phyloP scores from a whole-genome alignment of 306 rosid genomes.

The Quercus bicolor region DNA sequence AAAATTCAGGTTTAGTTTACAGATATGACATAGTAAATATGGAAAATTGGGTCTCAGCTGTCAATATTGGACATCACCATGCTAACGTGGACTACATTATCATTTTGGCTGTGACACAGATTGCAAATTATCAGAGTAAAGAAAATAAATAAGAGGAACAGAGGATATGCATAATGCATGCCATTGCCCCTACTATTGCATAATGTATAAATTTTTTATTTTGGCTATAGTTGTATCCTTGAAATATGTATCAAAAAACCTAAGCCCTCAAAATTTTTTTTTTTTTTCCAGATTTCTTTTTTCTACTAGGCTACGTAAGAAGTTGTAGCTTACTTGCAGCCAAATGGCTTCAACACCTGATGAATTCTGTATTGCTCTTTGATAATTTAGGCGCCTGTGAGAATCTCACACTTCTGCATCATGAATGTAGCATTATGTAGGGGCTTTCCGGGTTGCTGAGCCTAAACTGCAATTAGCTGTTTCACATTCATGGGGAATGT shows the following conservation, averaged over 20 bases:
- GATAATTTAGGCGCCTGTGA: no score
- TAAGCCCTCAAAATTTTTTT: no score
- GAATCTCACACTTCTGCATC: background rate
- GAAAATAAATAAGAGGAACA: background rate
- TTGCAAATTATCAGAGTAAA: background rate
- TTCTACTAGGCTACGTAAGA: background rate
- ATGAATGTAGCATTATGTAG: background rate
- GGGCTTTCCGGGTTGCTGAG: background rate
- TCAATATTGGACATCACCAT: background rate
- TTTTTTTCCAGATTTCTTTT: background rate
- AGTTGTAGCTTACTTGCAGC: background rate
- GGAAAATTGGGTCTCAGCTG: background rate
- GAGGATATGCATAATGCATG: no score
- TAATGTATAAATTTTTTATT: background rate
- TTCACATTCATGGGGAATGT: slow-evolving; percentile 47
- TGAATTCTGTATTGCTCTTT: no score
- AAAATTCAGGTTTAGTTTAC: background rate
- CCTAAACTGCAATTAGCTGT: slow-evolving; percentile 48
- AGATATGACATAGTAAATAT: background rate
- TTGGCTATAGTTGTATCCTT: background rate
- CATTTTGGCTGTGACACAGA: background rate
- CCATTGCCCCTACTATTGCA: no score
- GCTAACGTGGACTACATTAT: background rate
- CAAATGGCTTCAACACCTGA: no score
- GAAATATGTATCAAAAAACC: background rate